These are phyloP conservation scores for Biancaea sappan DNA, from an alignment of 306 rosid genomes.

Conservation along the genomic window DNA sequence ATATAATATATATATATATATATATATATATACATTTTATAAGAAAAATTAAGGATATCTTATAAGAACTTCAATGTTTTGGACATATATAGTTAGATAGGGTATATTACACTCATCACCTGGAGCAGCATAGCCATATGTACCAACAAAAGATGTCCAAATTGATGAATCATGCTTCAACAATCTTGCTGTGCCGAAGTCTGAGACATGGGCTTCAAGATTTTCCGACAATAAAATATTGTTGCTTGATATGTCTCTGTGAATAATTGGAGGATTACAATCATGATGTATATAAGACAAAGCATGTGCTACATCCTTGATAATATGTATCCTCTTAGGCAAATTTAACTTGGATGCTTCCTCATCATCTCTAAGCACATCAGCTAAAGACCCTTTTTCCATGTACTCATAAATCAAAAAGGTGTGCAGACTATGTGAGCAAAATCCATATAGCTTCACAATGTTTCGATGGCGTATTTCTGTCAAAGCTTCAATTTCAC, in stretches of 20 bases:
- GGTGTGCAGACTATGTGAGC: background rate
- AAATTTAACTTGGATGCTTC: background rate
- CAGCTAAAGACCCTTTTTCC: background rate
- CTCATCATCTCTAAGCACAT: background rate
- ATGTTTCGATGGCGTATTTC: conserved; percentile 24
- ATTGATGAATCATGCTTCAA: background rate
- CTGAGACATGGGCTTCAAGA: conserved; percentile 28
- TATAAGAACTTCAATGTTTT: no score
- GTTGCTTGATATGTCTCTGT: conserved; percentile 23
- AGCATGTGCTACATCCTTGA: background rate
- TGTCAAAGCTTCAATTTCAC: conserved; percentile 32
- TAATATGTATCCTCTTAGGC: background rate
- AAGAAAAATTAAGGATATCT: no score
- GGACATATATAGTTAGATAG: no score
- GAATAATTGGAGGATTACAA: background rate
- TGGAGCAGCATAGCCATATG: conserved; percentile 1
- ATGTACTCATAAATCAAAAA: background rate
- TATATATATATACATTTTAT: no score
- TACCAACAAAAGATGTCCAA: background rate
- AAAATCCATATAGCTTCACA: background rate
- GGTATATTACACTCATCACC: no score
- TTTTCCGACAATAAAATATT: conserved; percentile 15
- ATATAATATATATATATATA: no score
- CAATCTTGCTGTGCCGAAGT: conserved; percentile 35
- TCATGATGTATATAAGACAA: background rate